Base-by-base conservation (phyloP, 2,329 filamentous ascomycete genomes). In the Aspergillus eucalypticola region DNA sequence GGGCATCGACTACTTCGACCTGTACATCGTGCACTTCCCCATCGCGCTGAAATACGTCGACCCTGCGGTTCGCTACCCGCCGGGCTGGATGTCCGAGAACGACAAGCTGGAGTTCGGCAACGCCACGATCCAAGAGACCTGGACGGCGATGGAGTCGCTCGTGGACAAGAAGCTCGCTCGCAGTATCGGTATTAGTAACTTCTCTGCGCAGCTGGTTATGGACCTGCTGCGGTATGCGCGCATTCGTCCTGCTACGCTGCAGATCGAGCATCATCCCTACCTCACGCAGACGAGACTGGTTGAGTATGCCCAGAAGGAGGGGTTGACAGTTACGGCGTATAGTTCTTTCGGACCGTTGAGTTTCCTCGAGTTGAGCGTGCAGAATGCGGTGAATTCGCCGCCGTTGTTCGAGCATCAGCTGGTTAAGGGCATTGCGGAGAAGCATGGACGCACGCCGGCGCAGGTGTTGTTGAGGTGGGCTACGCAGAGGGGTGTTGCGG, bases 251-350 rank as follows among this genome's bases (percentile, higher is more conserved):
- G 89, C 90, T 41, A 88, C 89, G 42, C 87, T 95, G 62, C 92
- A 96, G 83, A 88, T 96, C 76, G 91, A 96, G 83, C 90, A 94
- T 81, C 92, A 96, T 83, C 91, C 91, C 25, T 95, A 93, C 84
- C 86, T 94, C 60, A 88, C 90, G 62, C 91, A 96, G 83, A 77
- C 82, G 61, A 83, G 87, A 56, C 85, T 96, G 55, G 75, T 95
- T 69, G 80, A 86, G 69, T 86, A 91, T 54, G 89, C 88, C 69
- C 83, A 89, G 80, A 78, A 81, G 56, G 84, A 92, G 79, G 86
- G 86, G 62, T 88, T 96, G 69, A 82, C 83, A 67, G 84, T 96
- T 59, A 95, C 91, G 3, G 91, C 90, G 54, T 96, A 95, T 83
- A 92, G 89, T 21, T 91, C 89, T 52, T 94, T 95, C 71, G 91